Base-by-base conservation (phyloP, 1,284 basidiomycete species). In the Sphagnurus paluster region DNA sequence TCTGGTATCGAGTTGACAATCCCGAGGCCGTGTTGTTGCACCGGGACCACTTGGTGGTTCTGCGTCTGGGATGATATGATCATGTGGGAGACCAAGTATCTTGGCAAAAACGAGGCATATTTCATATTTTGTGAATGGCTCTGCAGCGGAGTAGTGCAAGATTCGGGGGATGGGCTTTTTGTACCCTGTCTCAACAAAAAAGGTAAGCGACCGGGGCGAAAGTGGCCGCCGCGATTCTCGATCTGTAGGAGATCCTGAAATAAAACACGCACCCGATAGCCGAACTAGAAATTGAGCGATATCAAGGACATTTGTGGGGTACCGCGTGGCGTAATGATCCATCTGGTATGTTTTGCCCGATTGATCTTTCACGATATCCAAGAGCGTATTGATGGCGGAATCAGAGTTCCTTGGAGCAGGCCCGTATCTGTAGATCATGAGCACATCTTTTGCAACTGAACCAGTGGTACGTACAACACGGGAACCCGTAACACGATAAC, bases 291-390 rank as follows among this genome's bases (percentile, higher is more conserved):
- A 91, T 24, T 76, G 72, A 1, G 84, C 86, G 46, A 93, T 84
- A 58, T 91, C 87, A 25, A 84, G 59, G 9, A 87, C 79, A 56
- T 88, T 88, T 21, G 90, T 92, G 1, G 90, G 90, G 65, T 84
- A 90, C 16, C 90, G 76, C 14, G 82, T 87, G 10, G 87, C 89
- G 60, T 82, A 92, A 64, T 93, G 87, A 59, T 93, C 90, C 90
- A 93, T 93, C 60, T 80, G 87, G 69, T 90, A 90, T 39, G 69
- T 70, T 65, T 89, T 89, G 4, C 84, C 85, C 6, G 84, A 85
- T 57, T 84, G 86, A 58, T 90, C 87, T 49, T 77, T 69, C 1
- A 93, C 87, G 35, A 90, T 70, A 60, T 93, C 89, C 19, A 92
- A 61, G 9, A 93, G 74, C 49, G 87, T 75, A 59, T 93, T 93